Base-by-base conservation (phyloP, 768 basidiomycete species). In the Porpolomopsis calyptriformis region DNA sequence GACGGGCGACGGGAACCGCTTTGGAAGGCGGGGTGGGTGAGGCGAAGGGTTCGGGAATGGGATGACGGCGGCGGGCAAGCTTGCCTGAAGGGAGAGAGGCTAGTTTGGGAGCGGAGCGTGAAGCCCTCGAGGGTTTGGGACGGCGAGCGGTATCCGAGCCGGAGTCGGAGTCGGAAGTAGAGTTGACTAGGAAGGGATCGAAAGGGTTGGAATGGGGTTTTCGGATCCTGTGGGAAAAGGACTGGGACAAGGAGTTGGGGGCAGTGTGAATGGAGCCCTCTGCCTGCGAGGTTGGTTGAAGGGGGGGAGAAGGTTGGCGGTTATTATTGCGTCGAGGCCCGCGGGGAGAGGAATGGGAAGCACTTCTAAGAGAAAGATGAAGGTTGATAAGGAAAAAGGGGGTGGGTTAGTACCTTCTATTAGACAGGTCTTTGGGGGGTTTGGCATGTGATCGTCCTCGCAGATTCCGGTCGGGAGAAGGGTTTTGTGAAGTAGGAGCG, bases 281-380 rank as follows among this genome's bases (percentile, higher is more conserved):
- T 76, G 72, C 79, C 74, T 82, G 80, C 74, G 77, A 76, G 74
- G 78, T 61, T 48, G 49, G 51, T 40, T 63, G 56, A 35, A 71
- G 61, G 26, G 76, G 76, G 14, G 80, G 80, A 33, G 82, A 83
- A 18, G 78, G 73, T 58, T 82, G 81, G 49, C 80, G 80, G 47
- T 60, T 65, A 54, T 66, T 70, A 63, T 67, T 72, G 62, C 73
- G 73, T 56, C 73, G 70, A 51, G 64, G 26, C 12, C 37, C 62
- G 46, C 57, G 69, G 46, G 65, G 38, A 50, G 64, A 61, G 14
- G 68, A 65, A 29, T 60, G 63, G 19, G 78, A 79, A 39, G 64
- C 45, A 59, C 68, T 75, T 62, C 73, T 79, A 49, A 16, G 2
- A 34, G 23, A 31, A 20, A 8, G 14, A 27, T 12, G 7, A 12